Conservation (phyloP, 495 filamentous ascomycete genomes). For the Apiosordaria backusii region DNA sequence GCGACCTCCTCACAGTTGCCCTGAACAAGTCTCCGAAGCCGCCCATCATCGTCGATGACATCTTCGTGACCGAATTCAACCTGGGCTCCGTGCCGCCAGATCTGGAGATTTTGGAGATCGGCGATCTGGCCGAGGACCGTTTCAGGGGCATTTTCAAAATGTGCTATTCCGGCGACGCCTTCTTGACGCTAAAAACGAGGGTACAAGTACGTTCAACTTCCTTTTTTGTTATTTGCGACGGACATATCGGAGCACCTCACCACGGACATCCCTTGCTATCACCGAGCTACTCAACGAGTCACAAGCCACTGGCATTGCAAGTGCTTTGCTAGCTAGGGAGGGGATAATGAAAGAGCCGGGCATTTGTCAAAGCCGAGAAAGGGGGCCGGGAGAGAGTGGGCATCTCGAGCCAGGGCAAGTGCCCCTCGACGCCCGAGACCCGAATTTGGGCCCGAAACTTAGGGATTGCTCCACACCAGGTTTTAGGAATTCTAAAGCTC, state of each 20-base stretch:
- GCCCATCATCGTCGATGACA: slow-evolving; percentile 98
- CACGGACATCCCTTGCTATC: neutral
- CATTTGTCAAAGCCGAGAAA: neutral
- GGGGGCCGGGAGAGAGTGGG: neutral
- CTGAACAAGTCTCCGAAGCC: slow-evolving; percentile 98
- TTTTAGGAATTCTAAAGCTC: neutral
- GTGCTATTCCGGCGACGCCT: slow-evolving; percentile 94
- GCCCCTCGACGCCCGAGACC: neutral
- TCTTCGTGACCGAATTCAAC: slow-evolving; percentile 96
- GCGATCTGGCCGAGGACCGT: slow-evolving; percentile 92
- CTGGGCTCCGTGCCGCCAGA: slow-evolving; percentile 88
- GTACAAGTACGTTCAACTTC: slow-evolving; percentile 64
- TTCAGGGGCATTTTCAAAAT: slow-evolving; percentile 99
- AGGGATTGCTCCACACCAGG: neutral
- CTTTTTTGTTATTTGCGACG: slow-evolving; percentile 8
- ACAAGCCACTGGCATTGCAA: neutral
- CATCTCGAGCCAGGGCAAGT: neutral
- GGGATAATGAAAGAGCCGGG: neutral
- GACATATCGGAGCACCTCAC: neutral
- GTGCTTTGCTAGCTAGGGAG: neutral
- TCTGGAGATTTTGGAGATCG: slow-evolving; percentile 94
- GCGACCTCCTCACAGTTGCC: slow-evolving; percentile 89
- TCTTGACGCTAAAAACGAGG: slow-evolving; percentile 85
- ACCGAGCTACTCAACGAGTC: neutral
- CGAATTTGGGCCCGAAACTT: neutral